Evolutionary conservation across 352 stramenopile genomes (phyloP).

Genomic region (Phytophthora sp.): DNA sequence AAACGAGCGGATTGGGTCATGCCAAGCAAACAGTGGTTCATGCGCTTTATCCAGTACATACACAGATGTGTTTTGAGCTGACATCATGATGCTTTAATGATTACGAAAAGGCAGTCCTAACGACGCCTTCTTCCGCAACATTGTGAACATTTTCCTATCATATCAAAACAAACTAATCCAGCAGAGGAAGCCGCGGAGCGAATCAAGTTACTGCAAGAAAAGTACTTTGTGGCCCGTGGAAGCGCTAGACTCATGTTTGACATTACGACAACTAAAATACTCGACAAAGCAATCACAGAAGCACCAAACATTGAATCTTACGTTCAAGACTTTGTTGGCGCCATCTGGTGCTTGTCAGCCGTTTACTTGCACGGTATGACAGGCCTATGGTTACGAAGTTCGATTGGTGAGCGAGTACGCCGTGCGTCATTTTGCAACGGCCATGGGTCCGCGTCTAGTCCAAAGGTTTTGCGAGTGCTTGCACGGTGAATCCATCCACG

Average conservation of each 20-base stretch:
- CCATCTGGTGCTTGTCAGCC: not conserved
- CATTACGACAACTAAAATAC: not conserved
- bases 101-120: not conserved
- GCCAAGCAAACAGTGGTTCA: not conserved
- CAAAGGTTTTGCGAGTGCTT: not conserved
- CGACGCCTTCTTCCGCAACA: not conserved
- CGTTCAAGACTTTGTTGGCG: not conserved
- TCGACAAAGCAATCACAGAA: not conserved
- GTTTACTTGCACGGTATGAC: not conserved
- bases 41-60: not conserved
- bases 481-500: not conserved
- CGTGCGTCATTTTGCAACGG: not conserved
- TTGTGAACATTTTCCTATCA: not conserved
- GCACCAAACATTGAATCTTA: not conserved
- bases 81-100: constrained; percentile 3
- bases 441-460: not conserved
- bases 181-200: not conserved
- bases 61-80: not conserved
- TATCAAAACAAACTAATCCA: not conserved
- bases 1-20: not conserved
- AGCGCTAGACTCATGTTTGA: constrained; percentile 10
- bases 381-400: not conserved
- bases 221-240: constrained; percentile 9
- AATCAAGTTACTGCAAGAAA: constrained; percentile 3
- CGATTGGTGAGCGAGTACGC: constrained; percentile 2